Conservation (phyloP, 768 basidiomycete species). For the Boletus tylopilopsis region DNA sequence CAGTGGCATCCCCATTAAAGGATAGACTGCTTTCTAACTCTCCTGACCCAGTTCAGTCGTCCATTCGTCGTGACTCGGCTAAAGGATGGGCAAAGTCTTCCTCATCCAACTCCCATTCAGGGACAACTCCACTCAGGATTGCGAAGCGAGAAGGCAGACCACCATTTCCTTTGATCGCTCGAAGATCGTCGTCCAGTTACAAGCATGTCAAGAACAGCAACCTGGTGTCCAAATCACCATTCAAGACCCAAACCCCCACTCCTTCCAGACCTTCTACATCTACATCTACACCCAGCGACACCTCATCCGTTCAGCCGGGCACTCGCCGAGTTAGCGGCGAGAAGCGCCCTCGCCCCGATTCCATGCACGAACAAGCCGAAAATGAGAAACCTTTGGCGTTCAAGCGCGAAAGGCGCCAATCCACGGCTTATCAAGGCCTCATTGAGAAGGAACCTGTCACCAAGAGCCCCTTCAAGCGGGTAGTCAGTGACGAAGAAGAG, state of each 20-base stretch:
- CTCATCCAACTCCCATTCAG: slow-evolving; percentile 20
- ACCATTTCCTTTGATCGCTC: slow-evolving; percentile 51
- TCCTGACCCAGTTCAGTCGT: slow-evolving; percentile 60
- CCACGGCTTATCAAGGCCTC: slow-evolving; percentile 68
- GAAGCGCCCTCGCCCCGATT: slow-evolving; percentile 70
- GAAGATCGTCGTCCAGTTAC: slow-evolving; percentile 75
- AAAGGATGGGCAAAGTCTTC: slow-evolving; percentile 58
- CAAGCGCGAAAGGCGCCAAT: slow-evolving; percentile 73
- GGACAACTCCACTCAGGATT: slow-evolving; percentile 67
- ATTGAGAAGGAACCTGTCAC: slow-evolving; percentile 74
- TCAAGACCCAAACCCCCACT: slow-evolving; percentile 64
- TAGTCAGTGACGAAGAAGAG: slow-evolving; percentile 25
- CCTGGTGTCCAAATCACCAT: slow-evolving; percentile 84
- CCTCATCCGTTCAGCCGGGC: slow-evolving; percentile 10
- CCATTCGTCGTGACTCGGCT: slow-evolving; percentile 59
- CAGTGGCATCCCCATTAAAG: slow-evolving; percentile 45
- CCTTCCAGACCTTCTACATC: slow-evolving; percentile 31
- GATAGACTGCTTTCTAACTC: slow-evolving; percentile 62
- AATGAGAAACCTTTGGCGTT: slow-evolving; percentile 68
- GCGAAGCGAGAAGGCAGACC: slow-evolving; percentile 58
- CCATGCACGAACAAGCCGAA: slow-evolving; percentile 67
- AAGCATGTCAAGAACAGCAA: slow-evolving; percentile 73
- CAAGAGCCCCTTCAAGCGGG: slow-evolving; percentile 72
- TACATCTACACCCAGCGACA: slow-evolving; percentile 10
- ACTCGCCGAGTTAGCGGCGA: slow-evolving; percentile 65